Conservation (phyloP, 2,329 filamentous ascomycete genomes). For the Pyrenochaeta sp. region DNA sequence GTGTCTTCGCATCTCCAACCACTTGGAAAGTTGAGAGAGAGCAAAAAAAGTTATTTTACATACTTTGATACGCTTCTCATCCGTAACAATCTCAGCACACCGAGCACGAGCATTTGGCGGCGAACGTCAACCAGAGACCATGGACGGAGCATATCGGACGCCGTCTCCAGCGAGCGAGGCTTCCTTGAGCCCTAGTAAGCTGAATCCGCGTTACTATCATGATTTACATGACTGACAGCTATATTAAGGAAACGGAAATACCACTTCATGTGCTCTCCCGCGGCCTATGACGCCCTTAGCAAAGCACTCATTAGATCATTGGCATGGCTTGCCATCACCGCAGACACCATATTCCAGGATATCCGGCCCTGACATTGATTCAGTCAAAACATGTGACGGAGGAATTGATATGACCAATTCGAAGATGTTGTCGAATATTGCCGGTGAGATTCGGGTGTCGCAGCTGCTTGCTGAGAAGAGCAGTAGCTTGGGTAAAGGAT, state of each 20-base stretch:
- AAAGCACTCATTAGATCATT: background rate
- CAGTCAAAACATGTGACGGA: background rate
- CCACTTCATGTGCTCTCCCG: background rate
- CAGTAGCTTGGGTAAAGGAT: too few relatives aligned
- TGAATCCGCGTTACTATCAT: fast-evolving
- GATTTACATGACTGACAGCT: background rate
- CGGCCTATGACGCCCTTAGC: conserved; percentile 4
- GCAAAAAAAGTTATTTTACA: too few relatives aligned
- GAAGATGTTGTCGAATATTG: too few relatives aligned
- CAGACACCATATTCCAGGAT: conserved; percentile 1
- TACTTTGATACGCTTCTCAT: too few relatives aligned
- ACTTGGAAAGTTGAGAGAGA: too few relatives aligned
- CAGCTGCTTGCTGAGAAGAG: too few relatives aligned
- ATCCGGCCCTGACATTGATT: background rate
- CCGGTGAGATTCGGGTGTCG: too few relatives aligned
- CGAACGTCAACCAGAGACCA: background rate
- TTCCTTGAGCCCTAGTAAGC: conserved; percentile 9
- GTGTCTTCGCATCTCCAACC: too few relatives aligned
- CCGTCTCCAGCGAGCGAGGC: conserved; percentile 14
- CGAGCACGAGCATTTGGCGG: too few relatives aligned
- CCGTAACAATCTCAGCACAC: too few relatives aligned
- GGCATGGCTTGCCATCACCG: conserved; percentile 19
- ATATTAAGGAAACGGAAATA: conserved; percentile 5
- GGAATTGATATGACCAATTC: too few relatives aligned
- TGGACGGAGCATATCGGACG: conserved; percentile 8